Evolutionary conservation across 768 basidiomycete species (phyloP), one percentile per base, ranked within the genome.

Genomic region (Naematelia encephala): DNA sequence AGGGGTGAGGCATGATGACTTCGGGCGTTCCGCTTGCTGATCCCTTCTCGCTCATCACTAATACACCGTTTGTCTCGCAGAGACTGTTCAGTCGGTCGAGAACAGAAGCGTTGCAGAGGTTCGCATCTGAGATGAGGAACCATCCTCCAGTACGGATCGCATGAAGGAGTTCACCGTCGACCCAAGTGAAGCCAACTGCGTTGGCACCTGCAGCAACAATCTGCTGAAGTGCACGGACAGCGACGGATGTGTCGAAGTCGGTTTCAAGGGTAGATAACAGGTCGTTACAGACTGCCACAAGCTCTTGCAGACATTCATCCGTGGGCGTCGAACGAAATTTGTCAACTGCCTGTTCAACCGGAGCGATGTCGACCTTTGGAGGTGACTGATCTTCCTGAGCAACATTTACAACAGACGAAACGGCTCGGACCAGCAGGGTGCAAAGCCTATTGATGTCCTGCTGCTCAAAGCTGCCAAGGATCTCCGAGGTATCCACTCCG

Each of bases 401-500:
- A 19, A 46, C 19, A 27, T 46, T 23, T 3, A 50, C 30, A n/a
- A 61, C 26, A 2, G 19, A 19, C 14, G 60, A 59, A 19, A 56
- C 45, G 2, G 55, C 51, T 19, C 42, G n/a, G 3, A 43, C 16
- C 4, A 46, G 16, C 22, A 4, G 12, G 3, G 34, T 23, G 19
- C 34, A 26, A 14, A 29, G 29, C n/a, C 53, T 42, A 1, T 28
- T 34, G 42, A 65, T 54, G 73, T 91, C 88, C 25, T 87, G 84
- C 78, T 98, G 94, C 77, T 99, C 96, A 70, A 97, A 98, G 74
- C 89, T 88, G 29, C 96, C 96, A 45, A 99, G 79, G 29, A 99
- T 86, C 77, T 99, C 96, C 75, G 87, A 86, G 1, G 92, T 89
- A 74, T 99, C 96, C 1, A 90, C 91, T 5, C 89, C 86, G 58